phyloP scores from a whole-genome alignment of 2,329 filamentous ascomycete species.

The Penicillium sp. region DNA sequence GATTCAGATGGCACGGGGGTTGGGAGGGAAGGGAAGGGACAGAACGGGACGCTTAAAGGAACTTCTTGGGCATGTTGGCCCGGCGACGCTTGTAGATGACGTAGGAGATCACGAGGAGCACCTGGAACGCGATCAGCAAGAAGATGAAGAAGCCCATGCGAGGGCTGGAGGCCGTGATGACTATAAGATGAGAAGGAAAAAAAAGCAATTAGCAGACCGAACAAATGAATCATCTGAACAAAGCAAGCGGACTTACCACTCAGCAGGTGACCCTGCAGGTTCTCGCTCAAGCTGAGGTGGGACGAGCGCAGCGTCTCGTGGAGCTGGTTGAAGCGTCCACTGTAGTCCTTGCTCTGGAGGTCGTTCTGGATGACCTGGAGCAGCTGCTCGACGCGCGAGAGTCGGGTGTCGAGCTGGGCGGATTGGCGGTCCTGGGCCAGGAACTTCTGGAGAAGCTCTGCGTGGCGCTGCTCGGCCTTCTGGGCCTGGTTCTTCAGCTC shows the following conservation, averaged over 20 bases:
- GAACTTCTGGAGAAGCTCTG: slow-evolving; percentile 47
- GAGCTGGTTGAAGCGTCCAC: slow-evolving; percentile 52
- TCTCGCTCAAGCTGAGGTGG: slow-evolving; percentile 52
- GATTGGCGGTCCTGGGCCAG: slow-evolving; percentile 31
- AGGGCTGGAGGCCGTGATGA: slow-evolving; percentile 53
- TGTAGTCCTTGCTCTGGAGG: slow-evolving; percentile 57
- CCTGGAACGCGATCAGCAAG: slow-evolving; percentile 71
- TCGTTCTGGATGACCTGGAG: slow-evolving; percentile 53
- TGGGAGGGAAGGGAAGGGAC: neutral
- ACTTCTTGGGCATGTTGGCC: slow-evolving; percentile 82
- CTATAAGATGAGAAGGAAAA: slow-evolving; percentile 31
- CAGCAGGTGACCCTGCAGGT: slow-evolving; percentile 50
- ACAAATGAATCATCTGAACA: neutral
- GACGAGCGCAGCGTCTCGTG: slow-evolving; percentile 54
- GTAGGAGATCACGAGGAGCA: slow-evolving; percentile 67
- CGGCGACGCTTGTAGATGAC: slow-evolving; percentile 76
- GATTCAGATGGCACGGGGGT: neutral
- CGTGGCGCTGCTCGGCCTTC: slow-evolving; percentile 53
- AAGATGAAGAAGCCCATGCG: slow-evolving; percentile 64
- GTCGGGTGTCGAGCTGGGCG: slow-evolving; percentile 34
- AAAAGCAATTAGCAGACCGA: slow-evolving; percentile 1
- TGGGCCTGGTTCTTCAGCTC: slow-evolving; percentile 53
- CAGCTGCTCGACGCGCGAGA: slow-evolving; percentile 54
- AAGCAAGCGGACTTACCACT: slow-evolving; percentile 43
- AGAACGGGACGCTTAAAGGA: slow-evolving; percentile 55